Evolutionary conservation across 371 early-diverging fungal genomes (phyloP).

Genomic region (Mucor lusitanicus): DNA sequence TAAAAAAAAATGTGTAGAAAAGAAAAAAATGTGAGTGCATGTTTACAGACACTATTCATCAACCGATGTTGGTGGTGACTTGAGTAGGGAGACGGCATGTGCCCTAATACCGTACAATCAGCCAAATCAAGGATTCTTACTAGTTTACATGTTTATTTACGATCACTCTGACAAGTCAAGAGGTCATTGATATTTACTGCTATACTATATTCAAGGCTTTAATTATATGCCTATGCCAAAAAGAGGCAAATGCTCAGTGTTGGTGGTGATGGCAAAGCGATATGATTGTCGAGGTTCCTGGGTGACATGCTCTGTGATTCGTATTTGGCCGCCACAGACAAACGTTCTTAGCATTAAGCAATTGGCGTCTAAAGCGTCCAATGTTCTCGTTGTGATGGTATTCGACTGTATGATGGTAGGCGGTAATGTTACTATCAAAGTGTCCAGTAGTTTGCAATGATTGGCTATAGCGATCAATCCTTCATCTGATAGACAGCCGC

Average conservation of each 20-base stretch:
- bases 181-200: not conserved
- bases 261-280: not conserved
- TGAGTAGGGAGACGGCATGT: not conserved
- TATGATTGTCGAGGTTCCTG: not conserved
- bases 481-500: slow-evolving; percentile 12
- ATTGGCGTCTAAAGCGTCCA: slow-evolving; percentile 1
- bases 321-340: slow-evolving; percentile 11
- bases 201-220: not conserved
- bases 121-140: too few species aligned
- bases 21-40: not conserved
- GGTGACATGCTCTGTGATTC: slow-evolving; percentile 5
- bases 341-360: not conserved
- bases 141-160: too few species aligned
- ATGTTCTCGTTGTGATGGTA: slow-evolving; percentile 11
- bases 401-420: slow-evolving; percentile 11
- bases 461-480: slow-evolving; percentile 2
- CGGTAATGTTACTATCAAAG: slow-evolving; percentile 10
- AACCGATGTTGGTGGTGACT: not conserved
- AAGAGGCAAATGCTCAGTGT: not conserved
- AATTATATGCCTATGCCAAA: not conserved
- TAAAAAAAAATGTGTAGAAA: not conserved
- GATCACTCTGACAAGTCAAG: too few species aligned
- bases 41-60: not conserved
- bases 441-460: not conserved
- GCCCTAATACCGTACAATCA: too few species aligned